These are phyloP conservation scores for Xerocomellus intermedius DNA, from an alignment of 768 basidiomycete species.

Conservation along the genomic window DNA sequence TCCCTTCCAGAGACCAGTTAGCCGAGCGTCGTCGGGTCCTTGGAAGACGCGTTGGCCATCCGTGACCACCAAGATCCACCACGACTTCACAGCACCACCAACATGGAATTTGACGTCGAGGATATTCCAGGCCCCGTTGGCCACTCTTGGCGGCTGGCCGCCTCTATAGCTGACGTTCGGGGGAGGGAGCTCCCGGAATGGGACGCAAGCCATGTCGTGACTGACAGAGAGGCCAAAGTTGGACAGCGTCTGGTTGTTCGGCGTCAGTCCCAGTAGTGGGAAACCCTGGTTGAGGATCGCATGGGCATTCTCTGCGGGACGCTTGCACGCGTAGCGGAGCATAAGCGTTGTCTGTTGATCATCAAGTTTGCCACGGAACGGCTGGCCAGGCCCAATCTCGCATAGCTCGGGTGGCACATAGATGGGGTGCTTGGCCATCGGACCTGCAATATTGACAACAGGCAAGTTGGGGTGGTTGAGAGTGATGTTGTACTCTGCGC, in stretches of 20 bases:
- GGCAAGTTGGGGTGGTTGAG: slow-evolving; percentile 51
- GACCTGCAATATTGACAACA: slow-evolving; percentile 53
- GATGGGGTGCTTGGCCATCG: slow-evolving; percentile 27
- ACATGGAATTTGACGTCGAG: slow-evolving; percentile 65
- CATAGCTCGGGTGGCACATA: slow-evolving; percentile 72
- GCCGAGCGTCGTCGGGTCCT: slow-evolving; percentile 31
- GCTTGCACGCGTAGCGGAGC: slow-evolving; percentile 67
- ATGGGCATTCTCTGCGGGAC: slow-evolving; percentile 56
- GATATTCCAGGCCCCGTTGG: slow-evolving; percentile 76
- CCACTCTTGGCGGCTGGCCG: slow-evolving; percentile 42
- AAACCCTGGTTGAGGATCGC: slow-evolving; percentile 61
- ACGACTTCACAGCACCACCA: slow-evolving; percentile 50
- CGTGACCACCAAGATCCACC: slow-evolving; percentile 66
- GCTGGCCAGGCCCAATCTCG: slow-evolving; percentile 55
- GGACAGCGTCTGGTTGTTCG: slow-evolving; percentile 38
- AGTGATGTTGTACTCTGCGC: slow-evolving; percentile 55
- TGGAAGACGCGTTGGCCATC: slow-evolving; percentile 43
- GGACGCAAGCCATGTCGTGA: slow-evolving; percentile 58
- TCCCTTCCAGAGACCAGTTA: slow-evolving; percentile 45
- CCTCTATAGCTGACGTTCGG: slow-evolving; percentile 57
- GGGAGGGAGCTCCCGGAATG: slow-evolving; percentile 60
- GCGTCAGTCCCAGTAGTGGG: slow-evolving; percentile 49
- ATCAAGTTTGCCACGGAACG: slow-evolving; percentile 59
- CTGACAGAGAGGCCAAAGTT: slow-evolving; percentile 61
- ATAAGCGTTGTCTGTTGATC: slow-evolving; percentile 65